Conservation (phyloP, 2,329 filamentous ascomycete genomes). For the Ophiosphaerella herpotricha region DNA sequence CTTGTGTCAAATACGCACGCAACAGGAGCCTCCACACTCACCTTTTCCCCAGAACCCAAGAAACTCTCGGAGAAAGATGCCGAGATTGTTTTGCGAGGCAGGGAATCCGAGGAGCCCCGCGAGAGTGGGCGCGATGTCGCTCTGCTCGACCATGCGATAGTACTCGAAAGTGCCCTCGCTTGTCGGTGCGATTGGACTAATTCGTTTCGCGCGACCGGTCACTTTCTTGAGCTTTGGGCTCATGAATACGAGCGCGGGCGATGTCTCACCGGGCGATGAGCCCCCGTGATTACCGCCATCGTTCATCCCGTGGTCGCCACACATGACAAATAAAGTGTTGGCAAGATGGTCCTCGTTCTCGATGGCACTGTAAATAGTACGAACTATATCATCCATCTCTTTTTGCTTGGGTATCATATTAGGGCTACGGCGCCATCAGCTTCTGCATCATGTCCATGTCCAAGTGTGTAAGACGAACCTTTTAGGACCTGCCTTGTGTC, state of each 20-base stretch:
- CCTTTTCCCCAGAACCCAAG: conserved; percentile 74
- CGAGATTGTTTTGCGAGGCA: conserved; percentile 85
- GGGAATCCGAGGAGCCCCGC: conserved; percentile 87
- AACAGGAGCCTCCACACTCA: conserved; percentile 55
- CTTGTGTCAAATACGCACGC: conserved; percentile 29
- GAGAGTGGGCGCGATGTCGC: conserved; percentile 88
- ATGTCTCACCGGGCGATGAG: conserved; percentile 91
- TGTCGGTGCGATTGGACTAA: conserved; percentile 62
- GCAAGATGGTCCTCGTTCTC: conserved; percentile 70
- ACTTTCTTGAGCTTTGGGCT: conserved; percentile 77
- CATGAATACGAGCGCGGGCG: conserved; percentile 86
- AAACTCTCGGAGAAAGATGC: conserved; percentile 80
- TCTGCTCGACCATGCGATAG: conserved; percentile 87
- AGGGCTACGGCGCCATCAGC: conserved; percentile 57
- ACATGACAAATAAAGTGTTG: conserved; percentile 81
- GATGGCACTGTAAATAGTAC: conserved; percentile 76
- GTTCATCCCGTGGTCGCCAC: conserved; percentile 99
- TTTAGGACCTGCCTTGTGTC: conserved; percentile 89
- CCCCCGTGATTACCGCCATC: conserved; percentile 96
- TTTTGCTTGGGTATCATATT: conserved; percentile 92
- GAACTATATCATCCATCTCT: conserved; percentile 89
- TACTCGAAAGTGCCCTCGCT: conserved; percentile 72
- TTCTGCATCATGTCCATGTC: background rate
- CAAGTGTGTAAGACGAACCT: conserved; percentile 57
- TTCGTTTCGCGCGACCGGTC: conserved; percentile 35